A percentile compares a stretch with the other conserved stretches of the same genome.
Evolutionary conservation across 2,329 filamentous ascomycete species (phyloP).

Genomic region (Colletotrichum euphorbiae): DNA sequence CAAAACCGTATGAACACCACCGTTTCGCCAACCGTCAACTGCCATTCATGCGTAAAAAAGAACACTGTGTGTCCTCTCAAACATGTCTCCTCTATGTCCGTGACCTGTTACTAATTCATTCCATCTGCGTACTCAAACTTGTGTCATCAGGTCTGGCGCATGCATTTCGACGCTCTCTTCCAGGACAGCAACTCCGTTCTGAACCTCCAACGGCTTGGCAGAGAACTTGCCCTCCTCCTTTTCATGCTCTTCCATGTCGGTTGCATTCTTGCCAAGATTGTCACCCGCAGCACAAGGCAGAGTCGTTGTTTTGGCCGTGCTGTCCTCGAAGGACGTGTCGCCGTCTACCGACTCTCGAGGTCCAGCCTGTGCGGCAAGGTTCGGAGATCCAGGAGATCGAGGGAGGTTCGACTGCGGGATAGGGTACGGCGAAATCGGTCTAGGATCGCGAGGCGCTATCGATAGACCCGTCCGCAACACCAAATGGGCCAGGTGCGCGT

Average conservation of each 20-base stretch:
- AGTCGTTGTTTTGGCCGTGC: background rate
- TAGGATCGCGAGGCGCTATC: background rate
- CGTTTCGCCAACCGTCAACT: background rate
- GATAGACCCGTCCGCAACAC: background rate
- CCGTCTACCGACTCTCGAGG: background rate
- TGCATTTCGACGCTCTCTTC: conserved; percentile 66
- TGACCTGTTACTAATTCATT: background rate
- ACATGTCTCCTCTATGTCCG: too few species aligned
- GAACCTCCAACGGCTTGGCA: conserved; percentile 58
- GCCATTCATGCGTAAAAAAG: background rate
- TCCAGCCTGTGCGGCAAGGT: conserved; percentile 4
- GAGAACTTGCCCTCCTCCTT: conserved; percentile 49
- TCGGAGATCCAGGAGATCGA: conserved; percentile 30
- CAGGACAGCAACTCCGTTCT: conserved; percentile 65
- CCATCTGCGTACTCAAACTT: conserved; percentile 38
- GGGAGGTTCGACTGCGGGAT: conserved; percentile 15
- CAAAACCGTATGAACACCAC: background rate
- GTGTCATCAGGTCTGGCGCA: conserved; percentile 57
- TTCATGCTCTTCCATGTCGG: conserved; percentile 49
- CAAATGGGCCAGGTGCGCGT: conserved; percentile 3
- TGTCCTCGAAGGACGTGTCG: conserved; percentile 24
- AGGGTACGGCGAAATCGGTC: background rate
- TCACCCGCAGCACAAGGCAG: background rate
- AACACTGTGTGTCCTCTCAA: too few species aligned
- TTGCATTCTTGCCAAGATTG: background rate